A percentile compares a stretch with the other conserved stretches of the same genome.
These are phyloP conservation scores for Linnemannia elongata DNA, from an alignment of 192 early-diverging fungal genomes.

Conservation along the genomic window DNA sequence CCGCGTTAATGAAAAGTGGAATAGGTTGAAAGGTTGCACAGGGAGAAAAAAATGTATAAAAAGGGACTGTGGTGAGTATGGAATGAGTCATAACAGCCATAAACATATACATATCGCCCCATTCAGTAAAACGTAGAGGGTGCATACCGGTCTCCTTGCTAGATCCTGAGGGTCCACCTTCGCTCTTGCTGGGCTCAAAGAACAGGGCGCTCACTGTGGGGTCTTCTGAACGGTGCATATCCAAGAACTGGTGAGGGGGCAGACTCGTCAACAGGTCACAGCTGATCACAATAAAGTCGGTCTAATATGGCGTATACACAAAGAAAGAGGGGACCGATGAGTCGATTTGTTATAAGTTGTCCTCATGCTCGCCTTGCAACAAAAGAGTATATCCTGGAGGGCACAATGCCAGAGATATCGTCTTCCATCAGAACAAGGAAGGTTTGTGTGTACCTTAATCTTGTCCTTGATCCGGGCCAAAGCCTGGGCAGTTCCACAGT, in stretches of 20 bases:
- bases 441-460: conserved; percentile 76
- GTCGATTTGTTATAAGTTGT: background rate
- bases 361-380: background rate
- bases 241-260: conserved; percentile 85
- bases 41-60: conserved; percentile 7
- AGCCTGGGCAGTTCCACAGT: conserved; percentile 86
- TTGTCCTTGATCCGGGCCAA: conserved; percentile 83
- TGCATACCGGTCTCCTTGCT: conserved; percentile 58
- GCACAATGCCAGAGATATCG: no score
- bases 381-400: no score
- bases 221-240: conserved; percentile 82
- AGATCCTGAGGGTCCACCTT: conserved; percentile 70
- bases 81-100: conserved; percentile 26
- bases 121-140: background rate
- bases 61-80: conserved; percentile 14
- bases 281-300: conserved; percentile 91
- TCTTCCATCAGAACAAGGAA: background rate
- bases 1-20: background rate
- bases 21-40: conserved; percentile 5
- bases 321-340: background rate
- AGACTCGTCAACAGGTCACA: conserved; percentile 94
- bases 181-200: conserved; percentile 82
- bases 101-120: background rate
- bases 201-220: conserved; percentile 88
- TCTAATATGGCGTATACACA: conserved; percentile 51